A percentile compares a stretch with the other conserved stretches of the same genome.
These are phyloP conservation scores for Cladosporium sp. DNA, from an alignment of 2,329 filamentous ascomycete genomes.

Conservation along the genomic window DNA sequence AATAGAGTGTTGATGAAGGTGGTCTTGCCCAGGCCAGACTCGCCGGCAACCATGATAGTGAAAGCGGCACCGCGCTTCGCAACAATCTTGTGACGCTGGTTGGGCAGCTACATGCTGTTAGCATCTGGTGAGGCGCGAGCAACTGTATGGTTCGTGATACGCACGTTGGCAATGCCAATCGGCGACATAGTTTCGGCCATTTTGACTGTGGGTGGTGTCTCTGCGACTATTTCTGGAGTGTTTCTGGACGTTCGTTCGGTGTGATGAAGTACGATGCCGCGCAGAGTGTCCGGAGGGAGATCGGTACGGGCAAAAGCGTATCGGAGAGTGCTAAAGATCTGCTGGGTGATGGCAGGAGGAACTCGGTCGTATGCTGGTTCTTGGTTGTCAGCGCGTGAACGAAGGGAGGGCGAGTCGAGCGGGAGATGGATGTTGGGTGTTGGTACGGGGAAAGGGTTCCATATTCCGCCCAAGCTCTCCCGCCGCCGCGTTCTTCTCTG, in stretches of 20 bases:
- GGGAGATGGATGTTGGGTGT: background rate
- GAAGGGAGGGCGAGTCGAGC: conserved; percentile 2
- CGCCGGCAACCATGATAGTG: conserved; percentile 99
- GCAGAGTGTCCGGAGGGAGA: background rate
- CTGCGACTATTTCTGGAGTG: background rate
- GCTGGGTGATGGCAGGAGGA: background rate
- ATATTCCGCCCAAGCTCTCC: conserved; percentile 19
- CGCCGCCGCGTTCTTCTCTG: background rate
- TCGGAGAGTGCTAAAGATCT: background rate
- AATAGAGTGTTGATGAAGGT: conserved; percentile 99
- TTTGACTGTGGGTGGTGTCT: conserved; percentile 25
- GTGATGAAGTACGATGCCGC: conserved; percentile 5
- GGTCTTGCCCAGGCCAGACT: conserved; percentile 97
- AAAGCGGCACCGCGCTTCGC: conserved; percentile 91
- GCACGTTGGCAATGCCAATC: conserved; percentile 74
- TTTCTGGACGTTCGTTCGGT: background rate
- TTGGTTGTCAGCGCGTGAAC: conserved; percentile 8
- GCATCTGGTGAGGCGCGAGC: background rate
- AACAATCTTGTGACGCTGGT: conserved; percentile 74
- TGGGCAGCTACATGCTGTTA: conserved; percentile 57
- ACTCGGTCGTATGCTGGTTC: background rate
- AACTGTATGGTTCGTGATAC: conserved; percentile 38
- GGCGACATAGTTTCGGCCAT: conserved; percentile 68
- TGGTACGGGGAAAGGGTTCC: conserved; percentile 21
- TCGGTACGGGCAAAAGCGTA: background rate